phyloP scores from a whole-genome alignment of 2,329 filamentous ascomycete genomes.

The Calonectria montana region DNA sequence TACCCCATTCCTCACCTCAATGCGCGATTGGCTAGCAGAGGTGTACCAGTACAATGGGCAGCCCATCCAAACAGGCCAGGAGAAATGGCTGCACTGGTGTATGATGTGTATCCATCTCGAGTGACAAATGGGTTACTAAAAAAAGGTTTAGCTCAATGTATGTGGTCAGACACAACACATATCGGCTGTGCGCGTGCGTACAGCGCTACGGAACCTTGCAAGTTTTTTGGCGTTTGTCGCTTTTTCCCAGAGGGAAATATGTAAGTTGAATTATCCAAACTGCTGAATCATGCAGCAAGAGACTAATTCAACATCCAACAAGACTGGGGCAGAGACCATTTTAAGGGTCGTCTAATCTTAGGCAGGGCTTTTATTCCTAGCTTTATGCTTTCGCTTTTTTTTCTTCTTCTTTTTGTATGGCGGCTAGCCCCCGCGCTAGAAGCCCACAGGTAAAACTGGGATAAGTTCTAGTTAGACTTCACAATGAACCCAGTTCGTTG shows the following conservation, averaged over 20 bases:
- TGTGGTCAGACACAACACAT: constrained; percentile 49
- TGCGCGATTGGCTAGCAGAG: constrained; percentile 47
- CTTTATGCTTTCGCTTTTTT: neutral
- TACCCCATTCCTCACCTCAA: constrained; percentile 44
- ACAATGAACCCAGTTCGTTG: neutral
- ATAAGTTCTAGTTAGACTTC: neutral
- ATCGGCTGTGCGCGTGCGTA: constrained; percentile 50
- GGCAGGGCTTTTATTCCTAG: neutral
- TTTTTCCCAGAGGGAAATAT: constrained; percentile 50
- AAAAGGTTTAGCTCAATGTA: constrained; percentile 46
- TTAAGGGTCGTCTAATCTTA: constrained; percentile 1
- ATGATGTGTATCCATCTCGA: constrained; percentile 21
- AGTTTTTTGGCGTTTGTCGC: constrained; percentile 49
- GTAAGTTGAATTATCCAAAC: constrained; percentile 37
- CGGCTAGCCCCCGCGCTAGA: neutral
- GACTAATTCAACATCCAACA: neutral
- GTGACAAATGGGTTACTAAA: constrained; percentile 14
- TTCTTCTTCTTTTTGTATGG: neutral
- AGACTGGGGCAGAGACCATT: constrained; percentile 47
- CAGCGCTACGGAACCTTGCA: constrained; percentile 46
- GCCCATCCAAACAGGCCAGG: constrained; percentile 46
- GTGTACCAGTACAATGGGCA: constrained; percentile 44
- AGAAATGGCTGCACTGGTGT: constrained; percentile 53
- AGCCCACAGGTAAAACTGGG: neutral
- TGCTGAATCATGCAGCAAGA: neutral